These are phyloP conservation scores for Marasmius fiardii DNA, from an alignment of 1,284 basidiomycete genomes.

Conservation along the genomic window DNA sequence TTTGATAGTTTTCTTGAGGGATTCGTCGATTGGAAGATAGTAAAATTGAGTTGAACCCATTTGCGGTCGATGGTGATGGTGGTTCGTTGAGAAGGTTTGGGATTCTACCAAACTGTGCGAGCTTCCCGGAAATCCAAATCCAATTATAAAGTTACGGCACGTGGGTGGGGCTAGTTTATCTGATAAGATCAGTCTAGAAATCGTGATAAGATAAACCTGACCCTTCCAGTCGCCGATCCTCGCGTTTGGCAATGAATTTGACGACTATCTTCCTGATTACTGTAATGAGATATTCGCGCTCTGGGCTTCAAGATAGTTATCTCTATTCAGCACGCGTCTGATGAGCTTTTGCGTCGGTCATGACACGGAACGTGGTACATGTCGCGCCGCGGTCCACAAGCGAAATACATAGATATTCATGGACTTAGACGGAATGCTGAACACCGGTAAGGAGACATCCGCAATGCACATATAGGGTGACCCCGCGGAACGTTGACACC, in stretches of 20 bases:
- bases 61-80: background rate
- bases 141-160: background rate
- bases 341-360: no score
- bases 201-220: background rate
- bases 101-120: background rate
- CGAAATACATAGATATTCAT: no score
- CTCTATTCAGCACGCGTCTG: no score
- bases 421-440: no score
- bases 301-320: no score
- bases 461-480: no score
- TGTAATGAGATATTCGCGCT: no score
- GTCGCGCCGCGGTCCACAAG: no score
- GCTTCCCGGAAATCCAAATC: background rate
- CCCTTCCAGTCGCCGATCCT: background rate
- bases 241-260: background rate
- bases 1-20: background rate
- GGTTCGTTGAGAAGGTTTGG: background rate
- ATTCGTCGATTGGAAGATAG: background rate
- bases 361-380: no score
- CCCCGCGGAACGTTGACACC: no score
- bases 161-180: background rate
- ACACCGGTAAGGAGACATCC: no score
- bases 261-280: no score
- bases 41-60: background rate
- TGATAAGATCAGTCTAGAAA: background rate